These are phyloP conservation scores for Trichosanthes cucumerina DNA, from an alignment of 306 rosid genomes.

Conservation along the genomic window DNA sequence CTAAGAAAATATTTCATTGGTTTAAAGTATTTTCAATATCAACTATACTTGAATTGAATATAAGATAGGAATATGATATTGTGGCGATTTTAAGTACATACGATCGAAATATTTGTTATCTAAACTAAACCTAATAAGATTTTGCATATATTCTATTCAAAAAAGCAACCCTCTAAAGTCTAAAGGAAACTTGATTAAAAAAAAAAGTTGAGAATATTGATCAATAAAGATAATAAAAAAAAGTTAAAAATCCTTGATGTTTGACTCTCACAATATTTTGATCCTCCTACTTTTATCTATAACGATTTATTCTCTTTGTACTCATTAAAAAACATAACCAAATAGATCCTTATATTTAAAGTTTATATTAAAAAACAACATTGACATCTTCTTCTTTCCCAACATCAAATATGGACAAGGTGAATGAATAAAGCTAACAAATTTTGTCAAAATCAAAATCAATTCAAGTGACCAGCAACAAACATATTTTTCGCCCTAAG, in stretches of 20 bases:
- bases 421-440: too few relatives aligned
- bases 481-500: too few relatives aligned
- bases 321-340: too few relatives aligned
- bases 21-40: not conserved
- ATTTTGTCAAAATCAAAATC: too few relatives aligned
- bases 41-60: not conserved
- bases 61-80: not conserved
- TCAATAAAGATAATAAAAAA: not conserved
- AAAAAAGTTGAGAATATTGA: not conserved
- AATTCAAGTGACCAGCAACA: too few relatives aligned
- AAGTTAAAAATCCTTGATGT: not conserved
- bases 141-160: slow-evolving; percentile 6
- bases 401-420: too few relatives aligned
- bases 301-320: not conserved
- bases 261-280: not conserved
- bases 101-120: not conserved
- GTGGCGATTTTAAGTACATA: not conserved
- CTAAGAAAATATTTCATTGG: not conserved
- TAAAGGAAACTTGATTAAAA: not conserved
- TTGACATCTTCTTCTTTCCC: too few relatives aligned
- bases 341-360: too few relatives aligned
- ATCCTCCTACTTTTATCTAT: not conserved
- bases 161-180: slow-evolving; percentile 2
- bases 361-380: too few relatives aligned
- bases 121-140: slow-evolving; percentile 7